Conservation (phyloP, 2,329 filamentous ascomycete species). For the Monosporascus sp. region DNA sequence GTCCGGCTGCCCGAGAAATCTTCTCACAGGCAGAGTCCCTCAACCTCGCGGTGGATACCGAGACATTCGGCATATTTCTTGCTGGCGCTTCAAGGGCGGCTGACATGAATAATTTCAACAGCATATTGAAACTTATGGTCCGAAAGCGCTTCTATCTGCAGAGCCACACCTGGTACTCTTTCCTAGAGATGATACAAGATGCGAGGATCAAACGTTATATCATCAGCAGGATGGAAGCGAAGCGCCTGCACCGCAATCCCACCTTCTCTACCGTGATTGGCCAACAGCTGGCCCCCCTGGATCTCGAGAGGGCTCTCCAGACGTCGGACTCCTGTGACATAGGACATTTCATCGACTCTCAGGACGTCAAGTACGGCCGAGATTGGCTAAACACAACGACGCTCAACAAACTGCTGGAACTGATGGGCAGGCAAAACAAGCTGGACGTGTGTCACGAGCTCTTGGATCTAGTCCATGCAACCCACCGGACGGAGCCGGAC, state of each 20-base stretch:
- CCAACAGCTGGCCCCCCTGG: slow-evolving; percentile 14
- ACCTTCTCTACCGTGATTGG: slow-evolving; percentile 16
- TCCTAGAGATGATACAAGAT: slow-evolving; percentile 35
- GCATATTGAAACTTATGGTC: slow-evolving; percentile 21
- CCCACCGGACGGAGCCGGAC: slow-evolving; percentile 8
- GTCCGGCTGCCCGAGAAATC: slow-evolving; percentile 16
- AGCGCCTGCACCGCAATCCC: slow-evolving; percentile 15
- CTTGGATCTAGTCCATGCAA: slow-evolving; percentile 8
- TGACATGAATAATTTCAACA: slow-evolving; percentile 22
- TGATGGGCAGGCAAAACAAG: slow-evolving; percentile 14
- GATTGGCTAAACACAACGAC: slow-evolving; percentile 22
- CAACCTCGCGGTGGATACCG: slow-evolving; percentile 19
- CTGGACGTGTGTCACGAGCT: slow-evolving; percentile 15
- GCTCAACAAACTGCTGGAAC: slow-evolving; percentile 23
- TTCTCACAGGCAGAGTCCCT: slow-evolving; percentile 15
- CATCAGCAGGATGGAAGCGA: slow-evolving; percentile 29
- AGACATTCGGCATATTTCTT: slow-evolving; percentile 21
- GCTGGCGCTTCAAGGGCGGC: slow-evolving; percentile 15
- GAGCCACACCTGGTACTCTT: slow-evolving; percentile 20
- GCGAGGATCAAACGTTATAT: slow-evolving; percentile 39
- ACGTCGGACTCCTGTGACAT: slow-evolving; percentile 4
- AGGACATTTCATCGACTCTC: slow-evolving; percentile 10
- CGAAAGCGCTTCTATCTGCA: slow-evolving; percentile 17
- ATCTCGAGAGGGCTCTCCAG: slow-evolving; percentile 13
- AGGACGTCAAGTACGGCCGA: slow-evolving; percentile 16